phyloP scores from a whole-genome alignment of 345 rosid genomes.

The Adansonia digitata region DNA sequence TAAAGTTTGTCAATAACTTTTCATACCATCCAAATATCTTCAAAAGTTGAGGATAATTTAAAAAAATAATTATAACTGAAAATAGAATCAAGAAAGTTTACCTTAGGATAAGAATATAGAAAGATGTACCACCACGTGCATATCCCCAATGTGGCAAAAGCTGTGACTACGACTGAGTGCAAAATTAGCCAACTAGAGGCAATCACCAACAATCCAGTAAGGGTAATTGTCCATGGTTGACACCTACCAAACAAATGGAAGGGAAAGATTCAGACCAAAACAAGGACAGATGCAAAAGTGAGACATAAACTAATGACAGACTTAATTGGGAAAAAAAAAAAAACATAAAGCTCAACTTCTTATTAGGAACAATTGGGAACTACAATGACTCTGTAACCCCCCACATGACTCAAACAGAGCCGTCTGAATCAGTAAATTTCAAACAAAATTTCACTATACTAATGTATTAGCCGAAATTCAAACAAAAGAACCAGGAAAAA shows the following conservation, averaged over 20 bases:
- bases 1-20: neutral
- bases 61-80: neutral
- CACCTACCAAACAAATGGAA: conserved; percentile 46
- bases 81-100: conserved; percentile 9
- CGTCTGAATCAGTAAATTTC: neutral
- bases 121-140: conserved; percentile 86
- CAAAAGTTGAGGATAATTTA: neutral
- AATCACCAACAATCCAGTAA: conserved; percentile 53
- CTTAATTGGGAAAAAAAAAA: too few relatives aligned
- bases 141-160: conserved; percentile 35
- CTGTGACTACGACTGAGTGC: conserved; percentile 53
- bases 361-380: neutral
- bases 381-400: neutral
- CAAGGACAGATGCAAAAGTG: neutral
- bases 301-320: neutral
- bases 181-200: conserved; percentile 69
- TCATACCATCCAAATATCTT: conserved; percentile 22
- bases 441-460: neutral
- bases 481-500: neutral
- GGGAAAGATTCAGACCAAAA: conserved; percentile 3
- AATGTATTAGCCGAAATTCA: neutral
- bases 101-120: conserved; percentile 88
- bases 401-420: neutral
- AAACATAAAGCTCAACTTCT: neutral
- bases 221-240: conserved; percentile 88